Evolutionary conservation across 441 rosid species (phyloP).

Genomic region (Manihot esculenta): DNA sequence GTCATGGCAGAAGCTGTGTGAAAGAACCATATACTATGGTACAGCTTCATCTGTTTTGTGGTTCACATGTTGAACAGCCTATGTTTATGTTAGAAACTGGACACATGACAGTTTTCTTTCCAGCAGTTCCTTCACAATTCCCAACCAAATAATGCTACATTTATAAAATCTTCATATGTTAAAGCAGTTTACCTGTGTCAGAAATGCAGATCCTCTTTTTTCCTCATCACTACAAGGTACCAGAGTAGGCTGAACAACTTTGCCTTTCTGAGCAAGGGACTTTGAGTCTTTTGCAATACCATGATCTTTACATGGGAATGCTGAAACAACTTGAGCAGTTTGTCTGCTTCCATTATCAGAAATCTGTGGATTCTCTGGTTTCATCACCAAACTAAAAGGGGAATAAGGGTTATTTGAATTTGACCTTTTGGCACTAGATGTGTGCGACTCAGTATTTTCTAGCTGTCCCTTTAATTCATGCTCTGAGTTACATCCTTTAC

Average conservation of each 20-base stretch:
- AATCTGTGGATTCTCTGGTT: constrained; percentile 32
- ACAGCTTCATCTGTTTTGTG: background rate
- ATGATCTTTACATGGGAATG: constrained; percentile 31
- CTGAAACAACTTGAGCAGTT: constrained; percentile 35
- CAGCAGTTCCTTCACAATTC: background rate
- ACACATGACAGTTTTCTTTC: background rate
- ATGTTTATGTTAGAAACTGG: constrained; percentile 10
- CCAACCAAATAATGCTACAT: background rate
- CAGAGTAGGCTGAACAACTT: constrained; percentile 28
- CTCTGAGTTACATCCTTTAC: constrained; percentile 41
- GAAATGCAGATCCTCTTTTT: constrained; percentile 71
- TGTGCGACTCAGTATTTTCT: constrained; percentile 26
- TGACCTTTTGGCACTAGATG: constrained; percentile 33
- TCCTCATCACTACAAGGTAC: constrained; percentile 48
- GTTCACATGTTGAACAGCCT: background rate
- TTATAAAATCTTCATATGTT: background rate
- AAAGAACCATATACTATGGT: constrained; percentile 1
- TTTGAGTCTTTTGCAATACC: constrained; percentile 24
- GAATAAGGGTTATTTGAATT: constrained; percentile 28
- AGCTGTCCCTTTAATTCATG: constrained; percentile 21
- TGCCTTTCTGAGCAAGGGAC: constrained; percentile 23
- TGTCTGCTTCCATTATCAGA: constrained; percentile 26
- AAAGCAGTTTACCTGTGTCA: constrained; percentile 55
- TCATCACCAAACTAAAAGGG: constrained; percentile 32
- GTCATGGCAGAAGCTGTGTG: background rate